Evolutionary conservation across 768 basidiomycete species (phyloP), one percentile per base, ranked within the genome.

Genomic region (Boletus rex-veris): DNA sequence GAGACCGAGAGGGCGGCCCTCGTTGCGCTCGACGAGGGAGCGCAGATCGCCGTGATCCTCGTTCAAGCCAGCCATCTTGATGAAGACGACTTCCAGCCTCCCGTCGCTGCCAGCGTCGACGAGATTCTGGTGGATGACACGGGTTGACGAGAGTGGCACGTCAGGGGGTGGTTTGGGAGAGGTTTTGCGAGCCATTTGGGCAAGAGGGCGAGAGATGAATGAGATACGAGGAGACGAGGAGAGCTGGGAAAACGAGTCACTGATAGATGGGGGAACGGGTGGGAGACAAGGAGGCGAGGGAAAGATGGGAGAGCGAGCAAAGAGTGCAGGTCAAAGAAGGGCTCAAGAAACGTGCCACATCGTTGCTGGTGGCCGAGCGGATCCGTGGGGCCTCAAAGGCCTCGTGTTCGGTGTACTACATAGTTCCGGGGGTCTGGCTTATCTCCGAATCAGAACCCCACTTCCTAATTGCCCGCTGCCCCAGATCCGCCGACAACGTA

Each of bases 1-100:
- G 30, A 70, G 63, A 39, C 69, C 69, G 6, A 70, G 64, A 42
- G 71, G 54, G 15, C 63, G 68, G 16, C 70, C 69, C 10, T 72
- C 71, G 54, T 70, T 70, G 53, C 69, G 61, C 43, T 69, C 61
- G 3, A 70, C 58, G 48, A 70, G 33, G 18, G 52, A 53, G 30
- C 61, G 57, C 11, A 70, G 30, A 12, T 57, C 56, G 26, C 50
- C 4, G 38, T 56, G 33, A 36, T 70, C 70, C 11, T 65, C 56
- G 39, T 66, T 61, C 35, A 70, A 48, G 42, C 48, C 42, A 4
- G 63, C 46, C 60, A 70, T 58, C 15, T 53, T 58, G 49, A 60
- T 28, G 12, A 58, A 16, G 21, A 50, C 12, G 28, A 63, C 43
- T 0, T 60, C 53, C 21, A 71, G 51, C 26, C 26, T 65, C 33